Conservation (phyloP, 306 rosid species). For the Datisca glomerata region DNA sequence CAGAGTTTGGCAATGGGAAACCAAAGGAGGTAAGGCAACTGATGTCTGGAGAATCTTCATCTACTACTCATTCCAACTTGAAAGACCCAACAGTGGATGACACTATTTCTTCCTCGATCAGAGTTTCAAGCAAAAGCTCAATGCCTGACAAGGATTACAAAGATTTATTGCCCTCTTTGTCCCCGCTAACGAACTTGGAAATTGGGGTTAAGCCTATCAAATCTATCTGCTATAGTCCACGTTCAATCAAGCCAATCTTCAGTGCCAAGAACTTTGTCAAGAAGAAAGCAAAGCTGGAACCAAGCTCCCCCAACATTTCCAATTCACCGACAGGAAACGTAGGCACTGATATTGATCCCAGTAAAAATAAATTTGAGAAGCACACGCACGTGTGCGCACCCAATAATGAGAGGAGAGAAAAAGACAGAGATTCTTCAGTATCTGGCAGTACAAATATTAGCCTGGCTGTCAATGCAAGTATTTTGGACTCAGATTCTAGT, state of each 20-base stretch:
- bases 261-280: conserved; percentile 48
- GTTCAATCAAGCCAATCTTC: conserved; percentile 39
- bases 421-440: conserved; percentile 28
- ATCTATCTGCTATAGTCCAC: conserved; percentile 35
- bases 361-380: conserved; percentile 29
- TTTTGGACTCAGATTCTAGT: conserved; percentile 29
- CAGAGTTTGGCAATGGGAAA: too few relatives aligned
- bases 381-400: conserved; percentile 22
- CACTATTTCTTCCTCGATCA: conserved; percentile 25
- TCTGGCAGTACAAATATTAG: conserved; percentile 39
- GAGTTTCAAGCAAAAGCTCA: conserved; percentile 24
- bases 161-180: conserved; percentile 20
- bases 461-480: conserved; percentile 38
- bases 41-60: conserved; percentile 22
- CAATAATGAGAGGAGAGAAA: conserved; percentile 34
- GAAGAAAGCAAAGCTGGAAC: conserved; percentile 56
- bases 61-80: conserved; percentile 18
- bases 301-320: conserved; percentile 30
- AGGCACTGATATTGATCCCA: conserved; percentile 31
- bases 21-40: conserved; percentile 18
- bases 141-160: conserved; percentile 27
- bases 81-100: conserved; percentile 20
- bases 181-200: too few relatives aligned
- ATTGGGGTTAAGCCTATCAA: conserved; percentile 40
- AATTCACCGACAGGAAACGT: conserved; percentile 16